Evolutionary conservation across 495 filamentous ascomycete genomes (phyloP).

Genomic region (Lasiosphaeris hirsuta): DNA sequence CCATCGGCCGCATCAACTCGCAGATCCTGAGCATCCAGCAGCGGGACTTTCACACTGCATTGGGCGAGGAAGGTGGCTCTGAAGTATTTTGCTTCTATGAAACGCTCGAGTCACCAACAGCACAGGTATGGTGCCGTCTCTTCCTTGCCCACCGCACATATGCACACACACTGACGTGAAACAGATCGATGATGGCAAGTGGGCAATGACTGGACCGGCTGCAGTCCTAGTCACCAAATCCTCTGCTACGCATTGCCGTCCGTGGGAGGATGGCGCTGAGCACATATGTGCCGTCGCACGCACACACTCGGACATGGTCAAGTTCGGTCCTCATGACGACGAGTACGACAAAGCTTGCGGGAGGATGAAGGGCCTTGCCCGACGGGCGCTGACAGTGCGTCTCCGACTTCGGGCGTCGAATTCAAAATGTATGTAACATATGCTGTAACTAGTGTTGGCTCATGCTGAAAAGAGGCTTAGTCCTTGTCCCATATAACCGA

Average conservation of each 20-base stretch:
- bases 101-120: too few species aligned
- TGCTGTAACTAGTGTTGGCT: too few species aligned
- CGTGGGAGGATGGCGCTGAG: constrained; percentile 13
- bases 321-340: constrained; percentile 13
- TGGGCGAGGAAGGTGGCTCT: too few species aligned
- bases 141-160: background rate
- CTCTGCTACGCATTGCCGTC: constrained; percentile 15
- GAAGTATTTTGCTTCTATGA: too few species aligned
- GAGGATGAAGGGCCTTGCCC: constrained; percentile 5
- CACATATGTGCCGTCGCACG: constrained; percentile 14
- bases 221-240: constrained; percentile 13
- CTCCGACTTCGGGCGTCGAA: background rate
- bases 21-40: constrained; percentile 1
- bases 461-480: background rate
- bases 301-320: constrained; percentile 17
- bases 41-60: constrained; percentile 1
- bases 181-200: constrained; percentile 9
- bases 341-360: constrained; percentile 13
- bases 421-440: background rate
- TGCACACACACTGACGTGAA: constrained; percentile 1
- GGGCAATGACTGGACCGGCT: constrained; percentile 11
- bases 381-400: constrained; percentile 4
- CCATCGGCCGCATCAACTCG: constrained; percentile 6
- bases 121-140: background rate
- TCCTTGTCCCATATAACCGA: constrained; percentile 20